Evolutionary conservation across 441 rosid genomes (phyloP), one percentile per base, ranked within the genome.

Genomic region (Cnidoscolus chayamansa): DNA sequence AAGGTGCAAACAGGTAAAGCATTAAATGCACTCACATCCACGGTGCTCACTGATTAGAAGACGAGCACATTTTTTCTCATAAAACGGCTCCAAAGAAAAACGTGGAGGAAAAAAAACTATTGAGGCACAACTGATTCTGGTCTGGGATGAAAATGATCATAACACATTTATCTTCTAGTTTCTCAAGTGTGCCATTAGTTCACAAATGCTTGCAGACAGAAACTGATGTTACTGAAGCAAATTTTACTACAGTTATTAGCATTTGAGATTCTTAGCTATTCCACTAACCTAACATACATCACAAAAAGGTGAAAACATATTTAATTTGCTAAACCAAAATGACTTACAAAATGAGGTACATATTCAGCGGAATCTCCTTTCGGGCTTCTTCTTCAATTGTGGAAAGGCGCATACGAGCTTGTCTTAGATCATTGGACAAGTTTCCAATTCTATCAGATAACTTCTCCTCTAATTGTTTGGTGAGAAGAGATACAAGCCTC

Each of bases 311-410:
- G 13, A 68, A 47, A 66, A 7, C 30, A 50, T 30, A 45, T 30
- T 31, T 56, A 51, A 58, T 17, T 67, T 60, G 40, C 50, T 17
- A 31, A 71, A 65, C 37, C 56, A 17, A 67, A 47, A 66, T 9
- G 32, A 83, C 99, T 94, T 85, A 94, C 99, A 94, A 74, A 78
- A 94, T 92, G 56, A 84, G 93, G 88, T 90, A 92, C 89, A 89
- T 78, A 78, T 94, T 89, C 85, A 86, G 72, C 25, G 93, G 89
- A 65, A 79, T 84, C 74, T 86, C 96, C 80, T 82, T 94, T 84
- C 88, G 85, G 45, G 88, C 81, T 82, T 80, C 93, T 78, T 90
- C 98, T 81, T 90, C 94, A 35, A 88, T 65, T 43, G 84, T 88
- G 70, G 85, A 80, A 75, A 92, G 92, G 45, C 80, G 87, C 56